A percentile compares a stretch with the other conserved stretches of the same genome.
Conservation (phyloP, 2,329 filamentous ascomycete species). For the Decorospora gaudefroyi region DNA sequence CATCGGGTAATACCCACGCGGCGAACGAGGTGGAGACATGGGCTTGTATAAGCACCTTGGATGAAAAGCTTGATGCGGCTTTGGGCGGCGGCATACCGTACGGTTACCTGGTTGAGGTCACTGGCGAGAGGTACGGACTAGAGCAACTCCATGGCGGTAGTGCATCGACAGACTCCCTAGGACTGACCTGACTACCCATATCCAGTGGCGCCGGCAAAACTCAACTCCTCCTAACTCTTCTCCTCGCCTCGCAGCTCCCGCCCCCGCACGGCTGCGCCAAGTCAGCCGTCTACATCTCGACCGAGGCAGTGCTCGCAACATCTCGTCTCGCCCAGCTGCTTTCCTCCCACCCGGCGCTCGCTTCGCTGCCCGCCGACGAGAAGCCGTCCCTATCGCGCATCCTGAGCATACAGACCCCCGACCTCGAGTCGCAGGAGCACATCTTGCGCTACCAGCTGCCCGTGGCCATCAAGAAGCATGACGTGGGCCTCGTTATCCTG, state of each 20-base stretch:
- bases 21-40: constrained; percentile 50
- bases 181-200: constrained; percentile 13
- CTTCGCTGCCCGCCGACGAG: constrained; percentile 46
- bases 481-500: constrained; percentile 79
- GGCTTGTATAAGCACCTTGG: constrained; percentile 77
- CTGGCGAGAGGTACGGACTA: constrained; percentile 81
- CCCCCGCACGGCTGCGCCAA: constrained; percentile 70
- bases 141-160: too few relatives aligned
- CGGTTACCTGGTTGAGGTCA: constrained; percentile 83
- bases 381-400: constrained; percentile 74
- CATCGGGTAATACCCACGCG: constrained; percentile 8
- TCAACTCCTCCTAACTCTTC: constrained; percentile 83
- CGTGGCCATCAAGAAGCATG: constrained; percentile 74
- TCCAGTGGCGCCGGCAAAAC: constrained; percentile 86
- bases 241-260: constrained; percentile 82
- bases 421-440: constrained; percentile 93
- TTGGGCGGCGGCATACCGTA: constrained; percentile 80
- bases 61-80: constrained; percentile 69
- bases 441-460: constrained; percentile 92
- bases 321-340: constrained; percentile 81
- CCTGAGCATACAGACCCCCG: constrained; percentile 79
- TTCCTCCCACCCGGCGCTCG: constrained; percentile 65
- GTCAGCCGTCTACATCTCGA: constrained; percentile 89
- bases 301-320: constrained; percentile 84
- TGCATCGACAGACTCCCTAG: background rate